phyloP scores from a whole-genome alignment of 306 rosid genomes.

The Begonia peltatifolia region DNA sequence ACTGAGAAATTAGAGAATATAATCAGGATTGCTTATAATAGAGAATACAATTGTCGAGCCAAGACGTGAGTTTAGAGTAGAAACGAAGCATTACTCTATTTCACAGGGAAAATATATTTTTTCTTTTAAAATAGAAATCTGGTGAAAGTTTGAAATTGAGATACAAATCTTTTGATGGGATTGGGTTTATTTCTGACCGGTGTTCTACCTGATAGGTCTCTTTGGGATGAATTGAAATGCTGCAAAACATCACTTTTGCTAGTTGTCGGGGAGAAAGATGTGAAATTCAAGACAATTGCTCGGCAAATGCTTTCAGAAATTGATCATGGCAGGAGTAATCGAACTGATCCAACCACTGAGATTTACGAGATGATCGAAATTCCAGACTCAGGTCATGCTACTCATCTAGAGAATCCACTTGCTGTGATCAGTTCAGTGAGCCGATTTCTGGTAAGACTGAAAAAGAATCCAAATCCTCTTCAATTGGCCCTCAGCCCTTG shows the following conservation, averaged over 20 bases:
- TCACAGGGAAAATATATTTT: too few relatives aligned
- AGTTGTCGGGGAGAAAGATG: conserved; percentile 67
- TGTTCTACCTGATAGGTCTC: conserved; percentile 32
- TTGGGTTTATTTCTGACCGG: neutral
- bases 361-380: conserved; percentile 46
- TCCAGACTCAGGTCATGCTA: conserved; percentile 76
- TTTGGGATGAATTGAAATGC: conserved; percentile 71
- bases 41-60: too few relatives aligned
- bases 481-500: neutral
- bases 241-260: conserved; percentile 58
- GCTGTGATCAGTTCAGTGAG: conserved; percentile 43
- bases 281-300: conserved; percentile 58
- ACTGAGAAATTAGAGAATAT: too few relatives aligned
- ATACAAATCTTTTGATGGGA: too few relatives aligned
- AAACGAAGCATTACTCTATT: too few relatives aligned
- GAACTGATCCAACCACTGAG: conserved; percentile 10
- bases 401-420: conserved; percentile 88
- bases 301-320: conserved; percentile 32
- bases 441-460: conserved; percentile 28
- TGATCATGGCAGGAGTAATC: conserved; percentile 12
- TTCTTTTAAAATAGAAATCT: too few relatives aligned
- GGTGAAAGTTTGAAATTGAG: too few relatives aligned
- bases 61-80: too few relatives aligned
- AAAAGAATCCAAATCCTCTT: conserved; percentile 2
- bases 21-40: too few relatives aligned